Evolutionary conservation across 345 rosid genomes (phyloP).

Genomic region (Gossypium raimondii): DNA sequence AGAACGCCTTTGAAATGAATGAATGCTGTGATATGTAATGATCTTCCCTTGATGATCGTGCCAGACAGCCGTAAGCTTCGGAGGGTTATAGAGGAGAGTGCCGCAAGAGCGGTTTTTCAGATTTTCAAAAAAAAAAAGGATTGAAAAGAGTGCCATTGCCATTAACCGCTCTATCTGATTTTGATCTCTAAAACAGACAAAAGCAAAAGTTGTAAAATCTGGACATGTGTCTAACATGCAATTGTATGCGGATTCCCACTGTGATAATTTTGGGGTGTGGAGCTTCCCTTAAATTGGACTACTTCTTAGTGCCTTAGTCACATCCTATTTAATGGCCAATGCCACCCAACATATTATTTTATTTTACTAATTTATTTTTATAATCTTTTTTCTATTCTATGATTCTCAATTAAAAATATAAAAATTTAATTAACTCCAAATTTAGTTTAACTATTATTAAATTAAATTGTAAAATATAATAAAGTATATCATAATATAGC

Average conservation of each 20-base stretch:
- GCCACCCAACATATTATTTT: too few relatives aligned
- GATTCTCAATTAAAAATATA: too few relatives aligned
- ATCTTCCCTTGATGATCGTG: not conserved
- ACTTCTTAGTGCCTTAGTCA: not conserved
- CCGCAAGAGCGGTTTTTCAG: not conserved
- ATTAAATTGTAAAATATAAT: too few relatives aligned
- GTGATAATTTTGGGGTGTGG: not conserved
- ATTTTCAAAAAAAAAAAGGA: not conserved
- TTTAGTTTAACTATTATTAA: too few relatives aligned
- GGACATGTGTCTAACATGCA: conserved; percentile 8
- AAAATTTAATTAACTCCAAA: too few relatives aligned
- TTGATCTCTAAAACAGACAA: not conserved
- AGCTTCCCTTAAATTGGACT: not conserved
- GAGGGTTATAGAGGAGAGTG: not conserved
- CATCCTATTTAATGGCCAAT: not conserved
- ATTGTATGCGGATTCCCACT: not conserved
- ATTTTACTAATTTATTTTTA: too few relatives aligned
- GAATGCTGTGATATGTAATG: not conserved
- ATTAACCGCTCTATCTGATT: not conserved
- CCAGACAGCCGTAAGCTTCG: not conserved
- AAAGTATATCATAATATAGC: too few relatives aligned
- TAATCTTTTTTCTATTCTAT: too few relatives aligned
- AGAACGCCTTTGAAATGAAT: not conserved
- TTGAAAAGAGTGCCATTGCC: conserved; percentile 7
- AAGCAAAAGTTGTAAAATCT: conserved; percentile 2